Evolutionary conservation across 768 basidiomycete genomes (phyloP), one percentile per base, ranked within the genome.

Genomic region (Agrocybe pediades): DNA sequence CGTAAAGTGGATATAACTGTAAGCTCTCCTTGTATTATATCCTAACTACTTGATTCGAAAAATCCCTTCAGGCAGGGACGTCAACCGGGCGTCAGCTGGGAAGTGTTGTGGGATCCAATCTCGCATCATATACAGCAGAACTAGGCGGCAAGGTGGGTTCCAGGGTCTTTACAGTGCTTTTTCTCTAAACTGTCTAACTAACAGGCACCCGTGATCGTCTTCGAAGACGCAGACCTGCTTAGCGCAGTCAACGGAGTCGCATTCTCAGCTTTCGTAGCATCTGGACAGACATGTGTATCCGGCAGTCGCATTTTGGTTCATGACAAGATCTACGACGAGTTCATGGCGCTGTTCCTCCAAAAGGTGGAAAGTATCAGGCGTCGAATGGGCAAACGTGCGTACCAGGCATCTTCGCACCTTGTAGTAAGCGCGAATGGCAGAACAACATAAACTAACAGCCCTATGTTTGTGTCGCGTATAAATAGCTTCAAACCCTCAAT

Each of bases 241-340:
- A 78, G 82, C n/a, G 87, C 92, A 0, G 87, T 90, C 19, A 93
- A 94, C 57, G 92, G 92, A 16, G 83, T 82, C 6, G 87, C 90
- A 0, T 94, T 95, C 63, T 87, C 90, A 9, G 83, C 87, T 0
- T 95, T 94, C 61, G 74, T 95, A 46, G 92, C 92, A 1, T 91
- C 90, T 20, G 92, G 92, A 2, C 92, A 95, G 71, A 93, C 92
- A 8, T 93, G 92, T 54, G 87, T 94, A n/a, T 93, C 92, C 1
- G 92, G 90, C n/a, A 86, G 90, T 11, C 82, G 92, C n/a, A 74
- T 94, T 17, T 74, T 93, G 4, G 70, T 94, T 6, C 90, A 93
- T 52, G 80, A 84, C 40, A 65, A 69, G 8, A 77, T 93, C 42
- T 92, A 90, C 57, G 80, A 89, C 41, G 67, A 69, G 2, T 93